Evolutionary conservation across 345 rosid genomes (phyloP), one percentile per base, ranked within the genome.

Genomic region (Eucalyptus fibrosa): DNA sequence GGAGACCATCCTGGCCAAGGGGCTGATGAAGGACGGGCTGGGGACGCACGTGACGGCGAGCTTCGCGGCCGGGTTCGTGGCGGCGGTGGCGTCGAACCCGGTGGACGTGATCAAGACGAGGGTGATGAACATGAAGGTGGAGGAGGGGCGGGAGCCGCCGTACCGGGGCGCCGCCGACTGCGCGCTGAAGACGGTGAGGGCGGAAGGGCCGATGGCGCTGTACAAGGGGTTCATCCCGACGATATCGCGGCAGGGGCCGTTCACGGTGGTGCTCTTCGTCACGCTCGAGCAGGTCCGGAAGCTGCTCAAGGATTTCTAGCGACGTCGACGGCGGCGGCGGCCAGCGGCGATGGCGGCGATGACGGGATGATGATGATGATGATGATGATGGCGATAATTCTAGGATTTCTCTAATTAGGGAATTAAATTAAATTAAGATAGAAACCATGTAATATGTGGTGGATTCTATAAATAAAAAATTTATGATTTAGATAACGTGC

Each of bases 161-260:
- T 97, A 97, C 87, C 86, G 89, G 12, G 99, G 99, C 6, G 96
- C 98, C 16, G 14, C 91, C 86, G 98, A 97, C 92, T 96, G 99
- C 69, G 97, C 97, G 50, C 1, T 96, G 67, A 96, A 97, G 90
- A 96, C 99, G 53, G 96, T 96, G 51, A 93, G 87, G 59, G 95
- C 96, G 19, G 99, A 97, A 89, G 99, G 98, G 26, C 92, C 97
- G 18, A 92, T 96, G 95, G 94, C 99, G 21, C 92, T 96, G 12
- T 97, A 97, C 87, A 97, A 96, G 89, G 99, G 99, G 6, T 97
- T 97, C 90, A 91, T 96, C 13, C 99, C 98, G 26, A 97, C 99
- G 49, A 95, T 97, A 34, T 94, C 97, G 87, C 92, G 98, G 86
- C 98, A 96, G 88, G 99, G 97, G 0, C 99, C 98, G n/a, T 97